Evolutionary conservation across 2,329 filamentous ascomycete species (phyloP), one percentile per base, ranked within the genome.

Genomic region (Venturia oleaginea): DNA sequence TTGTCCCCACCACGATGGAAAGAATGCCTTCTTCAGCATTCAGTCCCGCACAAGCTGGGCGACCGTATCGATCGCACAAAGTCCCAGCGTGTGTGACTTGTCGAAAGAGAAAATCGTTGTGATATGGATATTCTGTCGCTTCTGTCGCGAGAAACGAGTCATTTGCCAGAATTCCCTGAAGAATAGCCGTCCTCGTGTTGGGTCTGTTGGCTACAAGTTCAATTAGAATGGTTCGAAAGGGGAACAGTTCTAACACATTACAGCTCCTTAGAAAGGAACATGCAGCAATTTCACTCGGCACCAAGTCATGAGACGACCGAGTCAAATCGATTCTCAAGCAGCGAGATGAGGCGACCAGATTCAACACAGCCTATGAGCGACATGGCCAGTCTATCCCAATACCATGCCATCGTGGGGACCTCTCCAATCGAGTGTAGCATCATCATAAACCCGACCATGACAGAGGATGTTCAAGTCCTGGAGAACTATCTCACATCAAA

Each of bases 41-140:
- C 24, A 34, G 17, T 32, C 48, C 48, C 15, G 24, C 30, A 32
- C 48, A 19, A 4, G 48, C 24, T 55, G 48, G 48, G 27, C 22
- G 76, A 65, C 76, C 76, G 24, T 78, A 78, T 66, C 75, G 76
- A 48, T 77, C 75, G 32, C 76, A 77, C 68, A 75, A 75, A 66
- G 72, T 77, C 22, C 76, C 76, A n/a, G 76, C 76, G 42, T 77
- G 76, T 67, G 73, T 71, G 27, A 68, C 72, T 65, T 78, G 76
- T 67, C 73, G 76, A 15, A 74, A 73, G 37, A 72, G 76, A 34
- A 78, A 78, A 64, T 37, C 72, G 75, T 42, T 78, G 76, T 70
- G 72, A 76, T 40, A 74, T 77, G 59, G 74, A 76, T 48, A 71
- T 75, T n/a, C 71, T 77, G 76, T 68, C 68, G 76, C 1, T 74